A percentile compares a stretch with the other conserved stretches of the same genome.
Conservation (phyloP, 495 filamentous ascomycete genomes). For the Apiosordaria backusii region DNA sequence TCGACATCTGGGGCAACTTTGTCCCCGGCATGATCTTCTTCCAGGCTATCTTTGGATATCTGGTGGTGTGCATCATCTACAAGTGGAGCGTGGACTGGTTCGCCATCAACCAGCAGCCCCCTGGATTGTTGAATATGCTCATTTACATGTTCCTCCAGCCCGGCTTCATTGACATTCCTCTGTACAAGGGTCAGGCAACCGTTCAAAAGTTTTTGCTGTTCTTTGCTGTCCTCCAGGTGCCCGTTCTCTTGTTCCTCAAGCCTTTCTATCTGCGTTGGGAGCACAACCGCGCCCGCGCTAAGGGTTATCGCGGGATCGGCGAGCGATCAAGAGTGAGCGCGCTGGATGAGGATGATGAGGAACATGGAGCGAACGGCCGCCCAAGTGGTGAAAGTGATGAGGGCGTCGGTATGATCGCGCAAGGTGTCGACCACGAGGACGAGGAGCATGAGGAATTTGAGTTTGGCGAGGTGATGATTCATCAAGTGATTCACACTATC, state of each 20-base stretch:
- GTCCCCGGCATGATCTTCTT: conserved; percentile 98
- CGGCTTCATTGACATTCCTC: conserved; percentile 60
- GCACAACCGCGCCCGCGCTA: conserved; percentile 79
- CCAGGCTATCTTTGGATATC: conserved; percentile 97
- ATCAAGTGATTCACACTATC: conserved; percentile 98
- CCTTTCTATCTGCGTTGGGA: conserved; percentile 90
- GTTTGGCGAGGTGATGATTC: conserved; percentile 94
- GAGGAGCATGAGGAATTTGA: conserved; percentile 94
- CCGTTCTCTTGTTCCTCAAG: conserved; percentile 89
- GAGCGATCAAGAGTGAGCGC: conserved; percentile 82
- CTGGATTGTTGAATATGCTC: conserved; percentile 93
- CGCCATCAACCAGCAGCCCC: conserved; percentile 61
- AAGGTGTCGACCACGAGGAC: conserved; percentile 62
- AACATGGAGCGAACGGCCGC: conserved; percentile 47
- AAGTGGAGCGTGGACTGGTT: conserved; percentile 95
- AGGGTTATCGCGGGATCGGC: conserved; percentile 89
- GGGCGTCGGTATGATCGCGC: conserved; percentile 85
- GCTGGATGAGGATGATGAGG: conserved; percentile 78
- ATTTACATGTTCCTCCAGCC: conserved; percentile 99
- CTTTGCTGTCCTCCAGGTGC: conserved; percentile 79
- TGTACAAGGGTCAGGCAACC: conserved; percentile 71
- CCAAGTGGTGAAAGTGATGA: conserved; percentile 75
- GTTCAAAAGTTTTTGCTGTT: conserved; percentile 81
- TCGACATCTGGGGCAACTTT: conserved; percentile 97
- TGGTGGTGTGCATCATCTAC: conserved; percentile 89